A percentile compares a stretch with the other conserved stretches of the same genome.
Conservation (phyloP, 1,139 yeast species). For the Saccharomyces pastorianus region DNA sequence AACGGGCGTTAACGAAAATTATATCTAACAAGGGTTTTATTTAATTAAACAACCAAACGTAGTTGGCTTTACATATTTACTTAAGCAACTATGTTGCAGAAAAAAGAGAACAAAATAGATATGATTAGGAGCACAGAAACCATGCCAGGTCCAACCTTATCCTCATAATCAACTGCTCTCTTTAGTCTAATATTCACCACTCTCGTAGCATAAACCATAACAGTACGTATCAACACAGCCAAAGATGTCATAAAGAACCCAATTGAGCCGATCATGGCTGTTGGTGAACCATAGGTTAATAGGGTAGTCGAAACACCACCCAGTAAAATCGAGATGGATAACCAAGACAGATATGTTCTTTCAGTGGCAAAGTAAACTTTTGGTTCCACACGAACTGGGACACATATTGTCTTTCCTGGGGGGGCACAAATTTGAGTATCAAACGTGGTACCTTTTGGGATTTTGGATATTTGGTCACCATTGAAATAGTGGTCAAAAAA, state of each 20-base stretch:
- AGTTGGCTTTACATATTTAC: too few species aligned
- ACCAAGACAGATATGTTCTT: conserved; percentile 72
- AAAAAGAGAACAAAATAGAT: conserved; percentile 65
- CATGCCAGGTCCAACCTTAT: conserved; percentile 76
- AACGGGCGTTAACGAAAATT: too few species aligned
- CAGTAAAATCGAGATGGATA: conserved; percentile 62
- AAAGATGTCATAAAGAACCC: conserved; percentile 85
- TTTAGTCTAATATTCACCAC: conserved; percentile 75
- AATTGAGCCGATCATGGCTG: conserved; percentile 71
- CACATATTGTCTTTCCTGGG: conserved; percentile 64
- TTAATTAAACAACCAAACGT: too few species aligned
- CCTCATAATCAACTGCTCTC: conserved; percentile 79
- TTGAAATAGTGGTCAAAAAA: conserved; percentile 43
- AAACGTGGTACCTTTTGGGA: conserved; percentile 75
- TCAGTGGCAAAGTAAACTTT: conserved; percentile 81
- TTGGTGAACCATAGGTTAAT: conserved; percentile 57
- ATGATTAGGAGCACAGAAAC: conserved; percentile 68
- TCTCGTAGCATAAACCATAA: conserved; percentile 71
- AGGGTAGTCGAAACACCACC: conserved; percentile 68
- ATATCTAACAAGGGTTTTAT: too few species aligned
- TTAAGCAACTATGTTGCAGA: conserved; percentile 28
- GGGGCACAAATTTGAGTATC: conserved; percentile 62
- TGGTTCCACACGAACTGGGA: conserved; percentile 77
- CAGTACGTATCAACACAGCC: conserved; percentile 64
- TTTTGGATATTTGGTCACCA: conserved; percentile 63